phyloP scores from a whole-genome alignment of 306 rosid species.

The Cucumis sativus region DNA sequence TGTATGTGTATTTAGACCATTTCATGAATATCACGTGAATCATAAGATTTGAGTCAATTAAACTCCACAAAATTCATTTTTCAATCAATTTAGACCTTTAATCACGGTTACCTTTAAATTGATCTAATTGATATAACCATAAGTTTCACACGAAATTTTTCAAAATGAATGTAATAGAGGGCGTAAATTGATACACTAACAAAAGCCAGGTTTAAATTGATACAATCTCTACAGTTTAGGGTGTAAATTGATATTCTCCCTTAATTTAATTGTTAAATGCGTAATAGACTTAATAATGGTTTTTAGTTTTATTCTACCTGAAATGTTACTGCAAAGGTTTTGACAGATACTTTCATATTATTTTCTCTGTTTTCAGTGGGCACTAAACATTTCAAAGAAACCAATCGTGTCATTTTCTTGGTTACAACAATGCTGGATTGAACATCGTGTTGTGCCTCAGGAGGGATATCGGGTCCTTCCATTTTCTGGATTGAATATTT shows the following conservation, averaged over 20 bases:
- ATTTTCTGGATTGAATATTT: constrained; percentile 76
- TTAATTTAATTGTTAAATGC: not conserved
- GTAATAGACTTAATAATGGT: not conserved
- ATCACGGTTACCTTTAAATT: no score
- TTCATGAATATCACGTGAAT: not conserved
- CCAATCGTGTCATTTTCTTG: constrained; percentile 68
- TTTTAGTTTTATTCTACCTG: not conserved
- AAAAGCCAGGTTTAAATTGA: no score
- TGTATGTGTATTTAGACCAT: not conserved
- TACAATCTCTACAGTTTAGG: no score
- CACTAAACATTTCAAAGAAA: constrained; percentile 76
- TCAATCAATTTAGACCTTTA: no score
- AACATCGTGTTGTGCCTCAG: constrained; percentile 87
- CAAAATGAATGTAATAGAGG: no score
- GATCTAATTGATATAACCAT: no score
- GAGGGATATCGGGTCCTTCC: constrained; percentile 84
- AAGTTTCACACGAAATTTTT: no score
- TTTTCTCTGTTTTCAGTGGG: constrained; percentile 59
- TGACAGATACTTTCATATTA: not conserved
- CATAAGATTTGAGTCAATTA: no score
- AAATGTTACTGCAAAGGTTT: not conserved
- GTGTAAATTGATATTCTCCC: no score
- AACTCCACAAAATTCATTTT: no score
- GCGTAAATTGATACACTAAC: no score
- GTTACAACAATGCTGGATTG: constrained; percentile 79